Evolutionary conservation across 257 asterid genomes (phyloP).

Genomic region (Nicotiana paniculata): DNA sequence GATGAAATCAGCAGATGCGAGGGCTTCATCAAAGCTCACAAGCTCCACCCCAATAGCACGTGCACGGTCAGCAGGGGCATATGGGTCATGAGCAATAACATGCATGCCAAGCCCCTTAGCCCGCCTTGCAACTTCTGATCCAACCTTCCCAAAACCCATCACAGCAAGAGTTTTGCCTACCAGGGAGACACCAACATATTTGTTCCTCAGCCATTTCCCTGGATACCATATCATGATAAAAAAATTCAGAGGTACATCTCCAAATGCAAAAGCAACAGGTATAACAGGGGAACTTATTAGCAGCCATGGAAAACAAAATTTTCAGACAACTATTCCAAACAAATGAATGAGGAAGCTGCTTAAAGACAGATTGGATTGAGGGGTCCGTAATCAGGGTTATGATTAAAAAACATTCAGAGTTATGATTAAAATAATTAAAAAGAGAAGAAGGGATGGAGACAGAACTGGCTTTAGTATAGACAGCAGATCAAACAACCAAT

Average conservation of each 20-base stretch:
- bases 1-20: slow-evolving; percentile 73
- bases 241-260: background rate
- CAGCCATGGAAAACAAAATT: background rate
- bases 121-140: slow-evolving; percentile 96
- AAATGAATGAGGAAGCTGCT: background rate
- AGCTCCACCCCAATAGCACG: slow-evolving; percentile 87
- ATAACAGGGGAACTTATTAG: background rate
- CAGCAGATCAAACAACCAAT: background rate
- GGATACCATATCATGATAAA: background rate
- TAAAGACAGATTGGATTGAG: background rate
- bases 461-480: background rate
- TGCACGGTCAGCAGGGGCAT: slow-evolving; percentile 93
- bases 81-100: slow-evolving; percentile 90
- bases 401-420: background rate
- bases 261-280: background rate
- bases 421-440: background rate
- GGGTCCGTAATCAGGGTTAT: background rate
- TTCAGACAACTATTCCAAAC: background rate
- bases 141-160: slow-evolving; percentile 98
- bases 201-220: slow-evolving; percentile 93
- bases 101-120: slow-evolving; percentile 97
- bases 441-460: background rate
- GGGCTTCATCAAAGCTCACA: slow-evolving; percentile 83
- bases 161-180: slow-evolving; percentile 92
- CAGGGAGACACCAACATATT: slow-evolving; percentile 91